Evolutionary conservation across 495 filamentous ascomycete genomes (phyloP).

Genomic region (Rhypophila decipiens): DNA sequence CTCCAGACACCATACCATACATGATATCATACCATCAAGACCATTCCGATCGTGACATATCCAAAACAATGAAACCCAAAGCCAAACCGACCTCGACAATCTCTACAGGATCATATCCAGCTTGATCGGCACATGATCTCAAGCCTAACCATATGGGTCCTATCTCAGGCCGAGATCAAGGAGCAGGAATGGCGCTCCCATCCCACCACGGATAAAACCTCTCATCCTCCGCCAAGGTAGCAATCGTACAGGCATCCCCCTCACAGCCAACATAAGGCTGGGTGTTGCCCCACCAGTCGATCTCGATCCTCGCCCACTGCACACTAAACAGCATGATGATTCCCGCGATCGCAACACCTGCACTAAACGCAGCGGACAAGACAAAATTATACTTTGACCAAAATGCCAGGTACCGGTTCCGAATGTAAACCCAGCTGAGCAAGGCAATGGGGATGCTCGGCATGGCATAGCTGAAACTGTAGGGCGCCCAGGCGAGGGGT

Average conservation of each 20-base stretch:
- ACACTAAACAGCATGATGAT: constrained; percentile 35
- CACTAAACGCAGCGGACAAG: constrained; percentile 25
- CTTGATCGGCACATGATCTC: too few species aligned
- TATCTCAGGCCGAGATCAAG: too few species aligned
- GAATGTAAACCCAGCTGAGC: constrained; percentile 34
- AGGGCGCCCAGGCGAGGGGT: constrained; percentile 24
- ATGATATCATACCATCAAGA: too few species aligned
- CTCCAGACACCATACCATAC: too few species aligned
- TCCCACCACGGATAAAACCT: background rate
- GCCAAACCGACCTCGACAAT: too few species aligned
- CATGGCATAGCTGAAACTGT: constrained; percentile 27
- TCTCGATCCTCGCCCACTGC: constrained; percentile 16
- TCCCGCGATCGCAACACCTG: constrained; percentile 29
- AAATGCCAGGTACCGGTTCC: constrained; percentile 18
- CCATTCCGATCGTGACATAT: too few species aligned
- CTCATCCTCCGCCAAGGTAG: constrained; percentile 21
- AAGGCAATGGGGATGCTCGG: constrained; percentile 28
- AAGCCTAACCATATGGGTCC: too few species aligned
- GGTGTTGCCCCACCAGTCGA: constrained; percentile 36
- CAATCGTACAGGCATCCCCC: constrained; percentile 17
- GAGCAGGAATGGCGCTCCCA: background rate
- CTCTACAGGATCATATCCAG: too few species aligned
- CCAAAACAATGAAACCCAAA: too few species aligned
- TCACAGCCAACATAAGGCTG: constrained; percentile 27
- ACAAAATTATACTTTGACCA: constrained; percentile 29